Base-by-base conservation (phyloP, 192 early-diverging fungal genomes). In the Backusella sp. region DNA sequence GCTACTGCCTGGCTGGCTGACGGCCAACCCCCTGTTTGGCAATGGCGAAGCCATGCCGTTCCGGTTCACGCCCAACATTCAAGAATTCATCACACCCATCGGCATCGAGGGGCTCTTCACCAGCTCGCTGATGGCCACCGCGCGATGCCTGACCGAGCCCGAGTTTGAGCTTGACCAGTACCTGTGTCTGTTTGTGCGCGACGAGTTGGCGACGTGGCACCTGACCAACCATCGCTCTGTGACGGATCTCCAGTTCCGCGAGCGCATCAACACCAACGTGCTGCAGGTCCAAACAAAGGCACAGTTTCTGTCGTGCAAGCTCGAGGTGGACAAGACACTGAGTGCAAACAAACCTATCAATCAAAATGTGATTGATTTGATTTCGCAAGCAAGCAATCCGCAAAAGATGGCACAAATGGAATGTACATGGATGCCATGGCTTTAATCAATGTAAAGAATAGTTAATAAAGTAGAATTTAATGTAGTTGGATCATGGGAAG, bases 11-110 rank as follows among this genome's bases (percentile, higher is more conserved):
- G 84, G 85, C 2, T 88, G 82, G 78, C 80, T 83, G 8, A 77
- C 79, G 9, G 66, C 74, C 28, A 81, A 77, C 5, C 87, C 89
- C 1, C 75, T 86, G 6, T 88, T 89, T 68, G 90, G 90, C 70
- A 92, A 88, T 78, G 88, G 85, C 23, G 98, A 99, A 81, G 82
- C 92, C 1, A 94, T 99, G 21, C 98, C 97, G 3, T 99, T 99
- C 93, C 90, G 98, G 9, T 90, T 99, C 81, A 99, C 98, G 8
- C 98, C 97, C 7, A 97, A 96, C 83, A 92, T 99, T 68, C 97
- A 98, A 87, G 83, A 93, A 41, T 99, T 99, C 83, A 92, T 99
- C 53, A 96, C 95, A 5, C 93, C 93, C 26, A 90, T 94, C 67
- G 97, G 97, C 4, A 87, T 99, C 6, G 98, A 99, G 71, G 97